Conservation (phyloP, 768 basidiomycete genomes). For the Tremella fuciformis region DNA sequence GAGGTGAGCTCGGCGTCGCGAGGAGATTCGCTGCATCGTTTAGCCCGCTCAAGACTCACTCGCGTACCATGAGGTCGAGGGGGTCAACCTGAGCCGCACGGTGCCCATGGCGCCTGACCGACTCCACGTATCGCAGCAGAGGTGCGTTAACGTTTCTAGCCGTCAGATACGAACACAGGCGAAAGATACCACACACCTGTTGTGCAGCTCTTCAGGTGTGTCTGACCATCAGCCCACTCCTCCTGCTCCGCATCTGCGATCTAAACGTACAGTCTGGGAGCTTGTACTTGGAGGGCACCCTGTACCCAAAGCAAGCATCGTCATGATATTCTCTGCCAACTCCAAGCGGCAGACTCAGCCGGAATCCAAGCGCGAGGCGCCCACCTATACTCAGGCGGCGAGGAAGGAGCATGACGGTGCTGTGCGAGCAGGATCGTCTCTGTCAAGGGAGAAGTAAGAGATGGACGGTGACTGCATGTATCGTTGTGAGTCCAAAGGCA, state of each 20-base stretch:
- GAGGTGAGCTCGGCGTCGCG: not conserved
- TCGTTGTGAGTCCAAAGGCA: no score
- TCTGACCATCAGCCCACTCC: slow-evolving; percentile 14
- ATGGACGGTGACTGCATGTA: no score
- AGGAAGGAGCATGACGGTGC: no score
- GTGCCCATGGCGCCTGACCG: slow-evolving; percentile 59
- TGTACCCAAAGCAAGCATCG: slow-evolving; percentile 37
- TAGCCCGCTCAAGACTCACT: slow-evolving; percentile 55
- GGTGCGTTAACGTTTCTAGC: slow-evolving; percentile 72
- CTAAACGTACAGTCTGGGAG: slow-evolving; percentile 30
- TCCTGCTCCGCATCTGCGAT: not conserved
- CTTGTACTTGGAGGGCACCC: slow-evolving; percentile 28
- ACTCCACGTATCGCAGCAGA: slow-evolving; percentile 82
- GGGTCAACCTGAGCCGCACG: slow-evolving; percentile 59
- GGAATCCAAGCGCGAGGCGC: no score
- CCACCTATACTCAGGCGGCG: no score
- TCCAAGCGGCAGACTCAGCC: no score
- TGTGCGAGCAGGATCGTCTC: no score
- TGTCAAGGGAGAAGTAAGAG: no score
- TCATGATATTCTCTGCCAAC: slow-evolving; percentile 22
- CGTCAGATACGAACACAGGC: slow-evolving; percentile 57
- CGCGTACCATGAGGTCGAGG: slow-evolving; percentile 78
- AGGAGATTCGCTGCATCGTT: not conserved
- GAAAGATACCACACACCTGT: slow-evolving; percentile 20
- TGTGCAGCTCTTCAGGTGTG: slow-evolving; percentile 35